These are phyloP conservation scores for Madurella fahalii DNA, from an alignment of 2,329 filamentous ascomycete species.

Conservation along the genomic window DNA sequence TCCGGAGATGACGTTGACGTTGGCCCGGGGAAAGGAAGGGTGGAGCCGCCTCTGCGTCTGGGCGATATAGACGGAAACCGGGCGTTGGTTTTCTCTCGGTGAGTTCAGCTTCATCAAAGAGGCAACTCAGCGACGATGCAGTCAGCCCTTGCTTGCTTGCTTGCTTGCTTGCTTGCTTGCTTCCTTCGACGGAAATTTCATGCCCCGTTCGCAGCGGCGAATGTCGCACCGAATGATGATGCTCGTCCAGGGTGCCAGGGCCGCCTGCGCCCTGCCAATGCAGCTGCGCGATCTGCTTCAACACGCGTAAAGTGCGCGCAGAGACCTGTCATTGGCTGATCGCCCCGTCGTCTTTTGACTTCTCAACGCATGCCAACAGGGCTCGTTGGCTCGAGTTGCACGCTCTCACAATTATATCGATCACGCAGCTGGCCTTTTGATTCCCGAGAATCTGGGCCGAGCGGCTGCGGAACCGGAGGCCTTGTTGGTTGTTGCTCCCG, in stretches of 20 bases:
- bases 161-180: no score
- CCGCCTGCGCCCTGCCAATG: slow-evolving; percentile 3
- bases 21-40: background rate
- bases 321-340: slow-evolving; percentile 9
- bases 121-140: no score
- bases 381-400: background rate
- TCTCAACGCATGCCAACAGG: background rate
- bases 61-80: no score
- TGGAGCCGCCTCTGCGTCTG: no score
- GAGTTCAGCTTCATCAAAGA: no score
- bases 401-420: background rate
- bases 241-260: background rate
- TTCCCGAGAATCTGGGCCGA: slow-evolving; percentile 12
- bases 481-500: background rate
- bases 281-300: slow-evolving; percentile 8
- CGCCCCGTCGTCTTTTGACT: background rate
- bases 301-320: slow-evolving; percentile 18
- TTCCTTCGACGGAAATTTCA: no score
- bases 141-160: no score
- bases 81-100: no score
- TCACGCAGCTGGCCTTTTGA: background rate
- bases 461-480: slow-evolving; percentile 12
- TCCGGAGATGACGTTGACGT: slow-evolving; percentile 12
- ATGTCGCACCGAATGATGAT: slow-evolving; percentile 3
- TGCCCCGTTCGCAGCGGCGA: background rate